Conservation (phyloP, 2,329 filamentous ascomycete genomes). For the Monascus ruber region DNA sequence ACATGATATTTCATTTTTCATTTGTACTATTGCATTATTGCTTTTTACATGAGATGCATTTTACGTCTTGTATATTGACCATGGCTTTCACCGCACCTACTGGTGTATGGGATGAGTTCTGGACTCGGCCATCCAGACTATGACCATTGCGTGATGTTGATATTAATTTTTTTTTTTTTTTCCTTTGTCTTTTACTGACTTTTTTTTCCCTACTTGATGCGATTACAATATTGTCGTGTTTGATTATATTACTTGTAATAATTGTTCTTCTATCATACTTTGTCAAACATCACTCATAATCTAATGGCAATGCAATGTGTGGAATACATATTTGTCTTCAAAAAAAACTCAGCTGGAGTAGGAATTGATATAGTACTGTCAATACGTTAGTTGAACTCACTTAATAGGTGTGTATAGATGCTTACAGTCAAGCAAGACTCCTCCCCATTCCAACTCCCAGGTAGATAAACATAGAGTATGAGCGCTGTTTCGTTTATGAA, state of each 20-base stretch:
- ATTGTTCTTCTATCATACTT: neutral
- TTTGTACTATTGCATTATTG: too few relatives aligned
- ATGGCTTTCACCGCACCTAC: too few relatives aligned
- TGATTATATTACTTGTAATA: neutral
- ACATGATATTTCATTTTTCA: too few relatives aligned
- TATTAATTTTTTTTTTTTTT: constrained; percentile 1
- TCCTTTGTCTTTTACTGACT: constrained; percentile 3
- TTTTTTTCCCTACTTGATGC: neutral
- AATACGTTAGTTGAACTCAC: neutral
- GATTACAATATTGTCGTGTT: neutral
- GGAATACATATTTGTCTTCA: neutral
- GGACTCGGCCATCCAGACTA: too few relatives aligned
- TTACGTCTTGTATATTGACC: too few relatives aligned
- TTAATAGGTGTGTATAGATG: neutral
- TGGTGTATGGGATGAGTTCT: too few relatives aligned
- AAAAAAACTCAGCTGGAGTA: constrained; percentile 20
- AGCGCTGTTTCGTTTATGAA: constrained; percentile 36
- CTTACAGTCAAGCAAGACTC: constrained; percentile 37
- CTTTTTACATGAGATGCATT: too few relatives aligned
- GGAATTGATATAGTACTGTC: constrained; percentile 36
- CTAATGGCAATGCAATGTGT: neutral
- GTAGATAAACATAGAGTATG: constrained; percentile 36
- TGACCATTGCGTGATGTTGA: neutral
- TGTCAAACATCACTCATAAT: neutral
- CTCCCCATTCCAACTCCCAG: constrained; percentile 28